phyloP scores from a whole-genome alignment of 2,329 filamentous ascomycete species.

The Penicillium thymicola region DNA sequence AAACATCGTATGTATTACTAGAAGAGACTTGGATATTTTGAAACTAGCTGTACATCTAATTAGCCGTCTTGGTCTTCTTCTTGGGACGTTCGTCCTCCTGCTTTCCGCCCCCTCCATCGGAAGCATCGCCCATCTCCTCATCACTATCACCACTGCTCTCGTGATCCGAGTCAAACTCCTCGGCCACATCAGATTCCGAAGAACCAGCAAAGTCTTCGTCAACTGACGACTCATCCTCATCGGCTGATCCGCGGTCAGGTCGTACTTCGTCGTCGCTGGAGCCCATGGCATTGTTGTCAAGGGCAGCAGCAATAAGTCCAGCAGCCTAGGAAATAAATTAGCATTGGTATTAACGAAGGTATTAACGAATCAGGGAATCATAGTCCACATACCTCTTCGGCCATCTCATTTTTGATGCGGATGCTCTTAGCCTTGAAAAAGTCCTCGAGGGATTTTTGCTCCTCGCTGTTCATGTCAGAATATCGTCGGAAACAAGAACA shows the following conservation, averaged over 20 bases:
- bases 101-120: conserved; percentile 32
- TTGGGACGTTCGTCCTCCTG: conserved; percentile 57
- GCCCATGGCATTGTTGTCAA: conserved; percentile 76
- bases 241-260: conserved; percentile 81
- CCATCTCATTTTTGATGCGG: conserved; percentile 97
- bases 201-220: conserved; percentile 95
- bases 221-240: conserved; percentile 91
- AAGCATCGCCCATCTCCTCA: conserved; percentile 55
- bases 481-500: neutral
- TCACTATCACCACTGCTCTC: conserved; percentile 75
- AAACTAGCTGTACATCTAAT: conserved; percentile 27
- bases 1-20: neutral
- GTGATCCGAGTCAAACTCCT: conserved; percentile 90
- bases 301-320: conserved; percentile 69
- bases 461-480: conserved; percentile 58
- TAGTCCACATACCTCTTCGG: conserved; percentile 72
- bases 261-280: conserved; percentile 76
- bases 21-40: conserved; percentile 3
- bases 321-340: conserved; percentile 45
- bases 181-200: conserved; percentile 90
- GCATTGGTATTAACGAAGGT: conserved; percentile 5
- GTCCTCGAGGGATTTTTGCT: conserved; percentile 90
- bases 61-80: conserved; percentile 58
- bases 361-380: neutral
- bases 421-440: conserved; percentile 97